These are phyloP conservation scores for Fusarium xylarioides DNA, from an alignment of 2,329 filamentous ascomycete genomes.

Conservation along the genomic window DNA sequence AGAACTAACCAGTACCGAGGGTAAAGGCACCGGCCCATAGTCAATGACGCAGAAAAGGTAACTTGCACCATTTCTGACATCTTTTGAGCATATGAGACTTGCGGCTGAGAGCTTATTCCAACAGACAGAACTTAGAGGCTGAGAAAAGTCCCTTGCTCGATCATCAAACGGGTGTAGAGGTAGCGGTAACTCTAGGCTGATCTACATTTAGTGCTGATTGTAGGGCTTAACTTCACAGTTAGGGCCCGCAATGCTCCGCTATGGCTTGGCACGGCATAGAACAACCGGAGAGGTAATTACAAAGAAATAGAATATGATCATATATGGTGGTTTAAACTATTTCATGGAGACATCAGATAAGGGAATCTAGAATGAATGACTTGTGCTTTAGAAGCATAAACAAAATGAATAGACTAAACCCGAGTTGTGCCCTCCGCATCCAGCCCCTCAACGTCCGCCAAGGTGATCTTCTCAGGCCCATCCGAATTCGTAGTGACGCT, in stretches of 20 bases:
- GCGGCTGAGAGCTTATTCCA: no score
- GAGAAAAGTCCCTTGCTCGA: no score
- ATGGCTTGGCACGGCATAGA: background rate
- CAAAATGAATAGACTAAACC: background rate
- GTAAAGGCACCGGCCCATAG: background rate
- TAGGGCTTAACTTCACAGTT: no score
- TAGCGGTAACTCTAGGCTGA: background rate
- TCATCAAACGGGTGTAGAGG: background rate
- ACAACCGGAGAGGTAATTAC: background rate
- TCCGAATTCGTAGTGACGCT: background rate
- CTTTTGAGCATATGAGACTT: background rate
- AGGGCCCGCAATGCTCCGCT: no score
- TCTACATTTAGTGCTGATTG: background rate
- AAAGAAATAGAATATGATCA: fast-evolving
- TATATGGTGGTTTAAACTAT: background rate
- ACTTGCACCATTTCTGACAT: background rate
- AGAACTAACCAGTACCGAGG: background rate
- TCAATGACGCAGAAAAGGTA: background rate
- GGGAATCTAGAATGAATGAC: background rate
- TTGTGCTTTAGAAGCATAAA: background rate
- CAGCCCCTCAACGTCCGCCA: background rate
- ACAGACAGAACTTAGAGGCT: no score
- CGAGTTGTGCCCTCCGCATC: background rate
- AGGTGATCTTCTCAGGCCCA: background rate
- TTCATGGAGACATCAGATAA: background rate